Base-by-base conservation (phyloP, 164 flowering plant species). In the Magnolia changhungtana region DNA sequence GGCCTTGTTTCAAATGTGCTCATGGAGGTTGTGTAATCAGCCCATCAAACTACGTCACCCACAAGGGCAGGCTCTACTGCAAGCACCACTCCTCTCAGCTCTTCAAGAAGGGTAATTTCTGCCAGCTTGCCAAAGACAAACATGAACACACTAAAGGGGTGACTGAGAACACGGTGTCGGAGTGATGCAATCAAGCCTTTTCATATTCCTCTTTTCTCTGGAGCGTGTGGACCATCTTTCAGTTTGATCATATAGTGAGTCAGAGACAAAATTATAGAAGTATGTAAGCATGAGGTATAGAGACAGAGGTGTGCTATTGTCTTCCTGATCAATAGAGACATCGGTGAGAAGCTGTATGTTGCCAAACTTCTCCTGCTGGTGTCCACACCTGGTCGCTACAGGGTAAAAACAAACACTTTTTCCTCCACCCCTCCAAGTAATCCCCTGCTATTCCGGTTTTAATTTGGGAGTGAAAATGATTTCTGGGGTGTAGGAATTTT, bases 41-140 rank as follows among this genome's bases (percentile, higher is more conserved):
- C 81, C 94, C 95, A 69, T 92, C 97, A 21, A 92, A 91, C 80
- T 94, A 90, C 69, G 84, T 92, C 8, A 90, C 97, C 1, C 97
- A 92, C 18, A 92, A 92, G 79, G 90, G 88, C 31, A 87, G 81
- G 23, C 87, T 94, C 72, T 94, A 91, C 74, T 92, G 98, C 63
- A 89, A 82, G 86, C 98, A 91, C 75, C 98, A 92, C 80, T 94
- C 91, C 72, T 76, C 80, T 72, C 94, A 94, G 79, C 94, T 92
- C 68, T 90, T 94, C 90, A 92, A 86, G 86, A 92, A 88, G 80
- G 98, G 97, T 4, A 90, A 94, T 83, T 94, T 92, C 86, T 91
- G 94, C 85, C 92, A 89, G 74, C 85, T 93, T 20, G 90, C 37
- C 37, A 31, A 31, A 31, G 37, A 81, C 77, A 89, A 87, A 76